Percentiles rank a stretch among this genome's conserved stretches.
These are phyloP conservation scores for Biscogniauxia marginata DNA, from an alignment of 2,329 filamentous ascomycete genomes.

Conservation along the genomic window DNA sequence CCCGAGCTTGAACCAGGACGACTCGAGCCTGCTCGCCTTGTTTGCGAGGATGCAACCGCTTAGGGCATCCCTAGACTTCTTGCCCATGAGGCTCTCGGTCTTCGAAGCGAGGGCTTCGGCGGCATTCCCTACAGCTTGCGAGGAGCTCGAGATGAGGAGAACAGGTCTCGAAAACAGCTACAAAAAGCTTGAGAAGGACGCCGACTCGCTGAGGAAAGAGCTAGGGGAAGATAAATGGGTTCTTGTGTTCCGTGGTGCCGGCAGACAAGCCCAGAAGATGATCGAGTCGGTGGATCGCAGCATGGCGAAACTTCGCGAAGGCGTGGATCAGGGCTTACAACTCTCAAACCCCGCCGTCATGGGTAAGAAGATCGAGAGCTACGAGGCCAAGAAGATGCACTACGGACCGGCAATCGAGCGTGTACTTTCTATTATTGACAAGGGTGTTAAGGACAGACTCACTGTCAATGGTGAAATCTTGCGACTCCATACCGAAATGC, in stretches of 20 bases:
- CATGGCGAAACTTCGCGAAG: slow-evolving; percentile 76
- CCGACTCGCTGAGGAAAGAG: slow-evolving; percentile 84
- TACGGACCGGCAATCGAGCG: slow-evolving; percentile 92
- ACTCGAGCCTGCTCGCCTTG: slow-evolving; percentile 81
- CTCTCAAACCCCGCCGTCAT: slow-evolving; percentile 68
- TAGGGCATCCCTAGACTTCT: slow-evolving; percentile 87
- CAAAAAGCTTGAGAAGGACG: slow-evolving; percentile 84
- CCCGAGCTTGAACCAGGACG: slow-evolving; percentile 66
- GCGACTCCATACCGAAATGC: slow-evolving; percentile 80
- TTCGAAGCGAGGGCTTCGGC: slow-evolving; percentile 76
- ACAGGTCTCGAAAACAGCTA: slow-evolving; percentile 78
- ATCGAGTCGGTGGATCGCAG: slow-evolving; percentile 91
- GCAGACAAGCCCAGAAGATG: slow-evolving; percentile 92
- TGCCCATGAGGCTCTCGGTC: slow-evolving; percentile 89
- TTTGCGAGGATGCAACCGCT: slow-evolving; percentile 96
- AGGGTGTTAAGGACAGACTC: slow-evolving; percentile 90
- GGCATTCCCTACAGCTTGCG: slow-evolving; percentile 86
- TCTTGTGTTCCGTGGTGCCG: slow-evolving; percentile 89
- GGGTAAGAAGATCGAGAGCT: slow-evolving; percentile 84
- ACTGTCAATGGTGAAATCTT: slow-evolving; percentile 96
- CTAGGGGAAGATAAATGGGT: slow-evolving; percentile 96
- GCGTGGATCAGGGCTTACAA: slow-evolving; percentile 71
- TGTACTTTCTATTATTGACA: slow-evolving; percentile 88
- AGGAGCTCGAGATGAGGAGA: slow-evolving; percentile 78
- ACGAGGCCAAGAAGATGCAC: slow-evolving; percentile 91